Evolutionary conservation across 2,329 filamentous ascomycete species (phyloP).

Genomic region (Exophiala sp.): DNA sequence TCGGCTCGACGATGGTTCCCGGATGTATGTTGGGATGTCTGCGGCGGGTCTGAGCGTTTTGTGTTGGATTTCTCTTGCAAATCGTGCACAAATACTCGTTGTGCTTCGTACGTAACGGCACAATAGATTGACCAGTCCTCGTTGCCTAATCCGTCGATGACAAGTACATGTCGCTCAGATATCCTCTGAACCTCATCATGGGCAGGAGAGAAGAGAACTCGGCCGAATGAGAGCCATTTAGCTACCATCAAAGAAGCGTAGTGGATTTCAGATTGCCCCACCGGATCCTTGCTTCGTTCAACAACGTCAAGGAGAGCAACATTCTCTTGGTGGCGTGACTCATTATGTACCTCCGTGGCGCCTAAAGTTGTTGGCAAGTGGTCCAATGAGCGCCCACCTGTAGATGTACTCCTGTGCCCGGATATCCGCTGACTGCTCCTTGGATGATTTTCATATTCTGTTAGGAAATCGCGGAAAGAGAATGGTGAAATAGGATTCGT

Average conservation of each 20-base stretch:
- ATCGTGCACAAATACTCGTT: constrained; percentile 43
- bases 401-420: constrained; percentile 25
- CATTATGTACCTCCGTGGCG: constrained; percentile 31
- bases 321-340: constrained; percentile 29
- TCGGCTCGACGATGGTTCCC: constrained; percentile 31
- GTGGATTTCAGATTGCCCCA: constrained; percentile 45
- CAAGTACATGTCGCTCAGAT: constrained; percentile 43
- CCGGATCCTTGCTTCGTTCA: constrained; percentile 41
- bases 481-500: constrained; percentile 50
- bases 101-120: constrained; percentile 44
- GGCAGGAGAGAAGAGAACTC: constrained; percentile 49
- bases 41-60: constrained; percentile 13
- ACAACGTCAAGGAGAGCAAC: constrained; percentile 36
- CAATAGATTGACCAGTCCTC: constrained; percentile 54
- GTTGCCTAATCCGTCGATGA: constrained; percentile 50
- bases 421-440: constrained; percentile 28
- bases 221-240: constrained; percentile 49
- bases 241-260: constrained; percentile 52
- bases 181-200: constrained; percentile 43
- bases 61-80: constrained; percentile 36
- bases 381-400: constrained; percentile 22
- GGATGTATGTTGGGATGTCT: constrained; percentile 38
- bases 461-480: constrained; percentile 53
- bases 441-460: constrained; percentile 44
- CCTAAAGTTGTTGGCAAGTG: constrained; percentile 33